Conservation (phyloP, 139 green algal species). For the Yamagishiella unicocca region DNA sequence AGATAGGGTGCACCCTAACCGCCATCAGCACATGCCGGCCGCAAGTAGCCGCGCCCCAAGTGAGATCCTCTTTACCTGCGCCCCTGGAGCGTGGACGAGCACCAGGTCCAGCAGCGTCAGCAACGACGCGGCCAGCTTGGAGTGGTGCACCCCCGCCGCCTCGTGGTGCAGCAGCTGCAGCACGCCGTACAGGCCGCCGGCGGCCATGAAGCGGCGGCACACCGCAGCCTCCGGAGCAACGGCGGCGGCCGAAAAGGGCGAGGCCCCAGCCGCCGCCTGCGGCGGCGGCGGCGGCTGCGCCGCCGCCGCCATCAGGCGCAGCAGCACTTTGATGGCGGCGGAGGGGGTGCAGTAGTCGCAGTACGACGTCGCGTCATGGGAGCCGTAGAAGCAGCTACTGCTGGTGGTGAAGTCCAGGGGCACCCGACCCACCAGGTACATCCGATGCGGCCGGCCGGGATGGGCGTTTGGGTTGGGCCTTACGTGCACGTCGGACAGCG, state of each 20-base stretch:
- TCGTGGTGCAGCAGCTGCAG: constrained; percentile 59
- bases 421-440: constrained; percentile 50
- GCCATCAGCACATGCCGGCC: no score
- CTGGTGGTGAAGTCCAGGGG: constrained; percentile 41
- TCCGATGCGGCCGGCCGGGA: neutral
- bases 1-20: no score
- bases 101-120: constrained; percentile 54
- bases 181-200: constrained; percentile 56
- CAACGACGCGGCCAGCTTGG: constrained; percentile 57
- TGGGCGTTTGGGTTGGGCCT: neutral
- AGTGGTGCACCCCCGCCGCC: constrained; percentile 45
- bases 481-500: constrained; percentile 12
- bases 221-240: neutral
- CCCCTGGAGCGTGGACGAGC: neutral
- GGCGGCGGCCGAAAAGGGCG: neutral
- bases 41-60: no score
- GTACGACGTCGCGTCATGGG: constrained; percentile 32
- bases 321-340: constrained; percentile 48
- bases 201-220: constrained; percentile 36
- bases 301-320: constrained; percentile 27
- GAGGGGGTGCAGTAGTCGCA: constrained; percentile 57
- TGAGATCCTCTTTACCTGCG: neutral
- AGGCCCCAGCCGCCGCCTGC: neutral
- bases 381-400: constrained; percentile 47
- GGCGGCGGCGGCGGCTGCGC: neutral